Conservation (phyloP, 176 grass and related monocot species). For the Musa schizocarpa region DNA sequence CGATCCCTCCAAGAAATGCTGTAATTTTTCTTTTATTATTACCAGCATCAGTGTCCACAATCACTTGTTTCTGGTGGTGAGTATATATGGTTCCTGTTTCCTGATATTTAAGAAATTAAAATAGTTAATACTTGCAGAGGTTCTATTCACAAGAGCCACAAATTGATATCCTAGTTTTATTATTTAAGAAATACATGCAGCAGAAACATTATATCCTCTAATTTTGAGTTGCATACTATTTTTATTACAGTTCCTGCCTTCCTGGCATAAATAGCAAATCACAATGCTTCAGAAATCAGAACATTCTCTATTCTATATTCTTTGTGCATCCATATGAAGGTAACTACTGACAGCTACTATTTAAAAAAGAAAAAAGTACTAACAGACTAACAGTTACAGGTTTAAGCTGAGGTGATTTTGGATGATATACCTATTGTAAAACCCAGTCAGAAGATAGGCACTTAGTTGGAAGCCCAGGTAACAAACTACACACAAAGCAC, state of each 20-base stretch:
- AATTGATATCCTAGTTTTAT: background rate
- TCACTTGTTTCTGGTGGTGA: slow-evolving; percentile 97
- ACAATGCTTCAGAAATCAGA: background rate
- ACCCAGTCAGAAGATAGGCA: no score
- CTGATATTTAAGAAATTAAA: slow-evolving; percentile 27
- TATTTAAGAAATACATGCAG: background rate
- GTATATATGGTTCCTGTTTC: slow-evolving; percentile 97
- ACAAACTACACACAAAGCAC: no score
- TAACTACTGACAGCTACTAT: no score
- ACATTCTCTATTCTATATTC: background rate
- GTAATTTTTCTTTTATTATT: slow-evolving; percentile 77
- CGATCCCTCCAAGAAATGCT: slow-evolving; percentile 91
- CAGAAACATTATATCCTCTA: background rate
- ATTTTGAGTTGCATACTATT: no score
- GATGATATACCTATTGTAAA: no score
- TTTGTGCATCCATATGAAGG: no score
- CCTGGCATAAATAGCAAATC: background rate
- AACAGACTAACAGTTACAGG: no score
- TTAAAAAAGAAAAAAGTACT: no score
- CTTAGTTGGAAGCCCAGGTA: no score
- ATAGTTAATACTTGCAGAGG: background rate
- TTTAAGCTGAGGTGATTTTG: no score
- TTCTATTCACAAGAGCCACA: background rate
- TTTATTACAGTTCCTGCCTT: no score
- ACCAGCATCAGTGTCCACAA: slow-evolving; percentile 85